Base-by-base conservation (phyloP, 257 asterid genomes). In the Penstemon barbatus region DNA sequence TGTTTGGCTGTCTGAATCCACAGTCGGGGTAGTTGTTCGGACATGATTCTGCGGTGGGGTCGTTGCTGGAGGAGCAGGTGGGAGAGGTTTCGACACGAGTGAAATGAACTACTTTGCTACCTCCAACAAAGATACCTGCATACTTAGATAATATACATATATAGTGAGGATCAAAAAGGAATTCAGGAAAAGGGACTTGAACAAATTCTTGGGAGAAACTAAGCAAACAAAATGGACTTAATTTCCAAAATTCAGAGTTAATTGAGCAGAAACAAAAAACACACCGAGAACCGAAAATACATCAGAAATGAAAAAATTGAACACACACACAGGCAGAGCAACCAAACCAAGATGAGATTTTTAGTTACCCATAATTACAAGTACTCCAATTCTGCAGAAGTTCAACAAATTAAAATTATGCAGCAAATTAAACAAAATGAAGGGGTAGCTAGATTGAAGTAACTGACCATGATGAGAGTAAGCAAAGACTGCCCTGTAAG, bases 31-130 rank as follows among this genome's bases (percentile, higher is more conserved):
- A 85, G 9, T 76, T 71, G 63, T 63, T 48, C 4, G 83, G 88
- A 69, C 97, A 90, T 50, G 18, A 15, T 15, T 84, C 76, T 4
- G 77, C 73, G 36, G 81, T 65, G 5, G 18, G 77, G 18, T 15
- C 79, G n/a, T 66, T 72, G 6, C 61, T 73, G 76, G 57, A 25
- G 50, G 38, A 40, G 90, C 18, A 50, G 33, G 70, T 62, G 13
- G 76, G 53, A 55, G 87, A 71, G 70, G 78, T 40, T 33, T 71
- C 79, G 40, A 72, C 79, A 37, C 88, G 92, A 57, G 96, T 88
- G 37, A 93, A 93, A 74, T 87, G 95, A 61, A 88, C 96, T 60
- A 93, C 96, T 74, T 93, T 90, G 84, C 89, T 81, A 50, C 91
- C 80, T 52, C 98, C 98, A 59, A 85, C 91, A 60, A 73, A 93